Conservation (phyloP, 345 rosid genomes). For the Populus davidiana region DNA sequence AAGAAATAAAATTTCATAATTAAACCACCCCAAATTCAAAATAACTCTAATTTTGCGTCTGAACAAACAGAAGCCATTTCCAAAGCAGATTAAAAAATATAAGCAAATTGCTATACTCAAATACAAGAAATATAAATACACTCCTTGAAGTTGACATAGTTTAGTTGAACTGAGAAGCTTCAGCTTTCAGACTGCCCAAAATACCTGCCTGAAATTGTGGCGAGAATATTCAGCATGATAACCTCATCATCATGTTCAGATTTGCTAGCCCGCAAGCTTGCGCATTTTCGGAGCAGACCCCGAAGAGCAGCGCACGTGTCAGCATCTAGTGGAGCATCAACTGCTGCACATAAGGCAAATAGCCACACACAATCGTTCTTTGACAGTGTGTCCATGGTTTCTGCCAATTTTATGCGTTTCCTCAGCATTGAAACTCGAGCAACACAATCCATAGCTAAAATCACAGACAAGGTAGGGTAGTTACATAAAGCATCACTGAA, state of each 20-base stretch:
- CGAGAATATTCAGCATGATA: slow-evolving; percentile 69
- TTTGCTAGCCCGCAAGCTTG: slow-evolving; percentile 59
- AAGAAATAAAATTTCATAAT: no score
- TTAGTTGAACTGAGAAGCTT: not conserved
- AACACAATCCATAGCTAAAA: slow-evolving; percentile 66
- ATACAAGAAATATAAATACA: not conserved
- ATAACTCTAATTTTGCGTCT: no score
- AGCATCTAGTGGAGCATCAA: slow-evolving; percentile 68
- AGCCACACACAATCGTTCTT: slow-evolving; percentile 63
- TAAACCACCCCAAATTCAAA: no score
- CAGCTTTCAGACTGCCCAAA: slow-evolving; percentile 67
- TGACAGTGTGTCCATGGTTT: slow-evolving; percentile 34
- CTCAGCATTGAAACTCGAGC: slow-evolving; percentile 60
- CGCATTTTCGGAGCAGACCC: slow-evolving; percentile 69
- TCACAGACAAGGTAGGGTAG: slow-evolving; percentile 44
- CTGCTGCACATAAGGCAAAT: slow-evolving; percentile 68
- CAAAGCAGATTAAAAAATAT: no score
- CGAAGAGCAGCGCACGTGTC: slow-evolving; percentile 69
- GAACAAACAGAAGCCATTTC: no score
- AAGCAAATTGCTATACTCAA: no score
- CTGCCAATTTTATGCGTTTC: slow-evolving; percentile 52
- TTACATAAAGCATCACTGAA: slow-evolving; percentile 18
- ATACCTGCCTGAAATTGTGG: slow-evolving; percentile 66
- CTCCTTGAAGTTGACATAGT: not conserved
- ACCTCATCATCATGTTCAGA: slow-evolving; percentile 66